A percentile compares a stretch with the other conserved stretches of the same genome.
These are phyloP conservation scores for Delitschia confertaspora DNA, from an alignment of 495 filamentous ascomycete species.

Conservation along the genomic window DNA sequence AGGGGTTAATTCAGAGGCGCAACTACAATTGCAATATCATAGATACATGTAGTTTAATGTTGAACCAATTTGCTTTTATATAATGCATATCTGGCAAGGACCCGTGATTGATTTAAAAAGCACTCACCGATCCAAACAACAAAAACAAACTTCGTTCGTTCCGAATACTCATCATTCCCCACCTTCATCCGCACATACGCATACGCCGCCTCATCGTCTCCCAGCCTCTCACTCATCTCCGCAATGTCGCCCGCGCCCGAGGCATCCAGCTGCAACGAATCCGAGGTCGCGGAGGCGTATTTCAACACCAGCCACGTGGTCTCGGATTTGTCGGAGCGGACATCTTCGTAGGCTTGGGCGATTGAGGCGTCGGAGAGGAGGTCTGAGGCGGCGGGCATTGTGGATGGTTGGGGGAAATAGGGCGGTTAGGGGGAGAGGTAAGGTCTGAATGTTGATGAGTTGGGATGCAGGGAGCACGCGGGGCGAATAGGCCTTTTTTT, in stretches of 20 bases:
- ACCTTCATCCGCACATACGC: slow-evolving; percentile 51
- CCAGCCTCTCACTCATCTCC: slow-evolving; percentile 41
- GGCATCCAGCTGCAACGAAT: slow-evolving; percentile 40
- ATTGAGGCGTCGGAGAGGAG: slow-evolving; percentile 15
- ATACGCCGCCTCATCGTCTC: slow-evolving; percentile 45
- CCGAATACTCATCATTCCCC: slow-evolving; percentile 50
- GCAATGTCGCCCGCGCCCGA: slow-evolving; percentile 45
- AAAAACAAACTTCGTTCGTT: slow-evolving; percentile 50
- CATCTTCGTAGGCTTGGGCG: slow-evolving; percentile 21
- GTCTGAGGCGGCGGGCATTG: slow-evolving; percentile 11
- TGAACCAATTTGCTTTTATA: neutral
- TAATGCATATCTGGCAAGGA: too few relatives aligned
- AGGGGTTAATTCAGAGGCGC: too few relatives aligned
- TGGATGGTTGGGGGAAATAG: neutral
- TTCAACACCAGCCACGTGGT: slow-evolving; percentile 51
- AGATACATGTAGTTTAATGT: neutral
- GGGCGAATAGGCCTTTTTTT: too few relatives aligned
- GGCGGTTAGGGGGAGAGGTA: too few relatives aligned
- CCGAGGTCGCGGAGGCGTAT: slow-evolving; percentile 40
- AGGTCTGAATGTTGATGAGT: too few relatives aligned
- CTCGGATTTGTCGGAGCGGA: slow-evolving; percentile 46
- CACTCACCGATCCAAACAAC: slow-evolving; percentile 49
- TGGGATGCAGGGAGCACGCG: too few relatives aligned
- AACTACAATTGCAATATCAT: neutral
- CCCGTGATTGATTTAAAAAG: too few relatives aligned